phyloP scores from a whole-genome alignment of 768 basidiomycete species.

The Trametes maxima region DNA sequence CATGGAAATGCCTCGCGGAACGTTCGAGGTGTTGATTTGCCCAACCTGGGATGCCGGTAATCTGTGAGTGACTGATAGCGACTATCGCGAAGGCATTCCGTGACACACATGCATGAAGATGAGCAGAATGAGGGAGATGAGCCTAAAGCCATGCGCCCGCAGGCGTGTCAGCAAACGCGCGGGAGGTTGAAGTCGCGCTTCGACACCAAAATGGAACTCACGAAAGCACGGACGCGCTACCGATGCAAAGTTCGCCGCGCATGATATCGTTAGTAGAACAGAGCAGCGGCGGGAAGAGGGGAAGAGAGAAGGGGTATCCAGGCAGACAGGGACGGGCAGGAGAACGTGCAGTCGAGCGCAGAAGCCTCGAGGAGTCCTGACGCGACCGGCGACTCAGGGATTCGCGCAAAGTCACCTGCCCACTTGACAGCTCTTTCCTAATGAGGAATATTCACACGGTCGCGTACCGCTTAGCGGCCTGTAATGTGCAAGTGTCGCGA shows the following conservation, averaged over 20 bases:
- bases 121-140: conserved; percentile 58
- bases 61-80: conserved; percentile 16
- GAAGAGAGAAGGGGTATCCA: conserved; percentile 21
- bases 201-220: conserved; percentile 38
- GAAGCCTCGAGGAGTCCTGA: conserved; percentile 24
- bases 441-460: conserved; percentile 3
- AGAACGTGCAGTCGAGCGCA: conserved; percentile 17
- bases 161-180: conserved; percentile 5
- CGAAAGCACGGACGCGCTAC: conserved; percentile 73
- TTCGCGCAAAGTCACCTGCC: conserved; percentile 13
- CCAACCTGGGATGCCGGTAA: conserved; percentile 54
- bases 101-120: conserved; percentile 79
- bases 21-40: conserved; percentile 76
- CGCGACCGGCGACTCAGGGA: conserved; percentile 4
- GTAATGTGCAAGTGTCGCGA: conserved; percentile 12
- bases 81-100: conserved; percentile 11
- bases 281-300: conserved; percentile 6
- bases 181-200: background rate
- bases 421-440: background rate
- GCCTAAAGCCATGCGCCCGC: conserved; percentile 35
- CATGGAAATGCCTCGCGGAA: conserved; percentile 75
- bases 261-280: conserved; percentile 37
- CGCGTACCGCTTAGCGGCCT: conserved; percentile 9
- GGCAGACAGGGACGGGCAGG: conserved; percentile 9
- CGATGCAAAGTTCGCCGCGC: conserved; percentile 79